These are phyloP conservation scores for Fomitopsis betulina DNA, from an alignment of 1,284 basidiomycete genomes.

Conservation along the genomic window DNA sequence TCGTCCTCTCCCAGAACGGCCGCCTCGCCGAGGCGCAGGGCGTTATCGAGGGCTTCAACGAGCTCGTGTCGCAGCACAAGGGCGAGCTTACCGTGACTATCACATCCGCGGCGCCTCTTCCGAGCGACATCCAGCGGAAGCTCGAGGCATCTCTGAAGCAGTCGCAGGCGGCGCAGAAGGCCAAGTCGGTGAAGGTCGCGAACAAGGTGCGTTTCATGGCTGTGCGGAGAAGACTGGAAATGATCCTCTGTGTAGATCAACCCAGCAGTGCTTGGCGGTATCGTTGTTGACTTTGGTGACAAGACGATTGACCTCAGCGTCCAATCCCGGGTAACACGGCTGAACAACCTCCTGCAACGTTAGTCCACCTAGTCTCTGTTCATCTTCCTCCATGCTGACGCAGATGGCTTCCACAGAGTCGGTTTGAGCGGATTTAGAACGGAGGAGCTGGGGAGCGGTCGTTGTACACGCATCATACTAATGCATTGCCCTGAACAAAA, in stretches of 20 bases:
- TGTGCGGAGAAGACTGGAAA: neutral
- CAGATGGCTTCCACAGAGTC: neutral
- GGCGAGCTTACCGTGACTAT: constrained; percentile 94
- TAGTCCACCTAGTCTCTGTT: constrained; percentile 21
- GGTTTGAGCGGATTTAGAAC: constrained; percentile 2
- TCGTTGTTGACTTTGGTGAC: constrained; percentile 97
- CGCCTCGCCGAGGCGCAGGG: constrained; percentile 80
- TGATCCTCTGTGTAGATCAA: constrained; percentile 67
- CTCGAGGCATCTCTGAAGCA: constrained; percentile 84
- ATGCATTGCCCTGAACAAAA: neutral
- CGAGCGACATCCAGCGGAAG: constrained; percentile 66
- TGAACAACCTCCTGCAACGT: constrained; percentile 88
- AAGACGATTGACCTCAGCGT: constrained; percentile 97
- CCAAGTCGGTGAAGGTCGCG: constrained; percentile 81
- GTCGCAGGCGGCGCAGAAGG: constrained; percentile 77
- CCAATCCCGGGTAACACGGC: constrained; percentile 88
- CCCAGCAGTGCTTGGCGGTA: constrained; percentile 81
- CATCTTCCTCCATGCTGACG: neutral
- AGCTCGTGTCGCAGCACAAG: constrained; percentile 85
- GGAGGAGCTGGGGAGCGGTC: neutral
- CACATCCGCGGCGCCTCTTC: constrained; percentile 81
- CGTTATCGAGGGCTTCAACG: constrained; percentile 90
- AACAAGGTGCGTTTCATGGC: constrained; percentile 65
- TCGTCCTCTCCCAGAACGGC: constrained; percentile 91
- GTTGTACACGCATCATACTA: constrained; percentile 5